phyloP scores from a whole-genome alignment of 306 rosid species.

The Canavalia gladiata region DNA sequence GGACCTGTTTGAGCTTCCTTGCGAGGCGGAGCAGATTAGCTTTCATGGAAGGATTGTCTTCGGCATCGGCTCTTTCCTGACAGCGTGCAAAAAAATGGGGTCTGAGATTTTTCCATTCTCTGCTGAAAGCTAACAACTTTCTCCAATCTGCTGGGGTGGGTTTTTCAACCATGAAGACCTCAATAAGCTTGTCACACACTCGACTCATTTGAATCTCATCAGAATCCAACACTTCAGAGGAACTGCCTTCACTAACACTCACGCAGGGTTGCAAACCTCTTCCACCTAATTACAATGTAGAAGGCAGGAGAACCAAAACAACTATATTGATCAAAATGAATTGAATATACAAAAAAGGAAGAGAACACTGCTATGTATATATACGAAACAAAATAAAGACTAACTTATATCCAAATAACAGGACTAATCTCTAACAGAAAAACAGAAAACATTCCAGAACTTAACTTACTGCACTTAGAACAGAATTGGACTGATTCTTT shows the following conservation, averaged over 20 bases:
- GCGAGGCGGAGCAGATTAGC: constrained; percentile 80
- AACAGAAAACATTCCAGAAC: too few species aligned
- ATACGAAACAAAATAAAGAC: too few species aligned
- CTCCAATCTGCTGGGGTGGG: constrained; percentile 90
- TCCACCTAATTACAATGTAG: too few species aligned
- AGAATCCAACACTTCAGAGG: constrained; percentile 51
- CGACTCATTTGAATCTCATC: constrained; percentile 56
- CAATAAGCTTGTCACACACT: constrained; percentile 90
- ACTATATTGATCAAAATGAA: too few species aligned
- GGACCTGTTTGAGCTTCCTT: constrained; percentile 90
- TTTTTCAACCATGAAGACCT: constrained; percentile 90
- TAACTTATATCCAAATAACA: too few species aligned
- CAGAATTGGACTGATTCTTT: too few species aligned
- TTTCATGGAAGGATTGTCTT: constrained; percentile 71
- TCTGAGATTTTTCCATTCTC: constrained; percentile 74
- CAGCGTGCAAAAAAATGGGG: constrained; percentile 79
- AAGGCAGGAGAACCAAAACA: too few species aligned
- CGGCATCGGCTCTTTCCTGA: constrained; percentile 63
- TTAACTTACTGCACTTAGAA: too few species aligned
- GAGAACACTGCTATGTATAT: too few species aligned
- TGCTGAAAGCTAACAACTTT: constrained; percentile 85
- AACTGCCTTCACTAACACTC: constrained; percentile 47
- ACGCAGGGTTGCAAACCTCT: constrained; percentile 45
- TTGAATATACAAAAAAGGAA: too few species aligned
- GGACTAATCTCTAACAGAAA: too few species aligned